These are phyloP conservation scores for Thalassiosira livingstoniorum DNA, from an alignment of 352 stramenopile species.

Conservation along the genomic window DNA sequence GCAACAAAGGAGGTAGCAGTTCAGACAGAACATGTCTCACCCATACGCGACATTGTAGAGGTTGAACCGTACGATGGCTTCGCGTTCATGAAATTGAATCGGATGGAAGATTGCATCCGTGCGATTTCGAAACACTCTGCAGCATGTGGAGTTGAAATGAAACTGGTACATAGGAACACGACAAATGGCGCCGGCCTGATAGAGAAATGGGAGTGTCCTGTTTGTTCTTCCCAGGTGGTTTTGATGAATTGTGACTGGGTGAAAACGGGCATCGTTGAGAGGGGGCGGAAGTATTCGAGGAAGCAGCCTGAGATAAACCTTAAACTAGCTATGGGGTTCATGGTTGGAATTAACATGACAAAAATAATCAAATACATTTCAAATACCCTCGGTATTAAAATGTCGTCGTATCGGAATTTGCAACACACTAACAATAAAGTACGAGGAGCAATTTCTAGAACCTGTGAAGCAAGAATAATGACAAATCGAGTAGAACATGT, in stretches of 20 bases:
- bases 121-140: not conserved
- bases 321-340: not conserved
- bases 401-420: not conserved
- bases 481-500: not conserved
- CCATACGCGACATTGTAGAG: constrained; percentile 3
- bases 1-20: not conserved
- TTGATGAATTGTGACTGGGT: constrained; percentile 1
- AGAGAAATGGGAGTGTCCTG: not conserved
- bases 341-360: not conserved
- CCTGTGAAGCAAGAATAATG: not conserved
- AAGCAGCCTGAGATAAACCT: not conserved
- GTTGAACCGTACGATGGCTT: no score
- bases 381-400: not conserved
- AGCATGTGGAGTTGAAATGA: not conserved
- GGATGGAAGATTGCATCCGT: not conserved
- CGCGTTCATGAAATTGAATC: not conserved
- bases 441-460: not conserved
- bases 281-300: not conserved
- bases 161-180: not conserved
- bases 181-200: not conserved
- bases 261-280: not conserved
- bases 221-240: not conserved
- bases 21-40: not conserved
- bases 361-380: not conserved
- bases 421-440: not conserved